Evolutionary conservation across 163 green algal genomes (phyloP).

Genomic region (Chlamydomonas reinhardtii): DNA sequence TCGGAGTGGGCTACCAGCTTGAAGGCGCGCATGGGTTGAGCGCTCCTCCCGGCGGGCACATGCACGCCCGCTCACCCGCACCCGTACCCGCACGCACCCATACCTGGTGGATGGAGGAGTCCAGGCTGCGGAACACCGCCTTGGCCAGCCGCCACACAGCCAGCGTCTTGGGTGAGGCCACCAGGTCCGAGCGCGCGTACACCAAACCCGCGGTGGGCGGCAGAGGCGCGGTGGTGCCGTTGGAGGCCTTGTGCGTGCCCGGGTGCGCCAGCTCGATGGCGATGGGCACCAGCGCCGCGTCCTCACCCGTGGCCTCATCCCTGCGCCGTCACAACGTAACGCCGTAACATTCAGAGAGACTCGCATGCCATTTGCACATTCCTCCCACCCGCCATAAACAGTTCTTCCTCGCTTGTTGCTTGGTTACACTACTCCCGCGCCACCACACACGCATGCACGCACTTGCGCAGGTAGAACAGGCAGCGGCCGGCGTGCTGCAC

Average conservation of each 20-base stretch:
- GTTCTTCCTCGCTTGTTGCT: too few relatives aligned
- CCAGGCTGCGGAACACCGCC: conserved; percentile 56
- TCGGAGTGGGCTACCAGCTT: too few relatives aligned
- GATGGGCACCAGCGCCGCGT: conserved; percentile 51
- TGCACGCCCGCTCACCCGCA: too few relatives aligned
- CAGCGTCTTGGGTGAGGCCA: background rate
- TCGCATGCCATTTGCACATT: too few relatives aligned
- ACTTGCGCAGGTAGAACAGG: conserved; percentile 62
- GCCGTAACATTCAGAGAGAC: too few relatives aligned
- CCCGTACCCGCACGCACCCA: too few relatives aligned
- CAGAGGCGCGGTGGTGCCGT: background rate
- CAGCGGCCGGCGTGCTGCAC: conserved; percentile 57
- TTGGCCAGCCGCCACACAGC: conserved; percentile 69
- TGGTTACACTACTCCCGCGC: too few relatives aligned
- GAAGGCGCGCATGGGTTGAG: too few relatives aligned
- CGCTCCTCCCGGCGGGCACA: too few relatives aligned
- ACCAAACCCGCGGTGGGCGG: conserved; percentile 9
- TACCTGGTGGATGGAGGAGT: conserved; percentile 59
- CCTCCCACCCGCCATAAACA: too few relatives aligned
- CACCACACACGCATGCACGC: conserved; percentile 1
- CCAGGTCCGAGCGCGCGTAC: conserved; percentile 13
- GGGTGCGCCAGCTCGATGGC: conserved; percentile 63
- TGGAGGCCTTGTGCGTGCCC: background rate
- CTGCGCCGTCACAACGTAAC: background rate
- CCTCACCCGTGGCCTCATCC: conserved; percentile 3